Percentiles rank a stretch among this genome's conserved stretches.
These are phyloP conservation scores for Berberis thunbergii DNA, from an alignment of 164 flowering plant genomes.

Conservation along the genomic window DNA sequence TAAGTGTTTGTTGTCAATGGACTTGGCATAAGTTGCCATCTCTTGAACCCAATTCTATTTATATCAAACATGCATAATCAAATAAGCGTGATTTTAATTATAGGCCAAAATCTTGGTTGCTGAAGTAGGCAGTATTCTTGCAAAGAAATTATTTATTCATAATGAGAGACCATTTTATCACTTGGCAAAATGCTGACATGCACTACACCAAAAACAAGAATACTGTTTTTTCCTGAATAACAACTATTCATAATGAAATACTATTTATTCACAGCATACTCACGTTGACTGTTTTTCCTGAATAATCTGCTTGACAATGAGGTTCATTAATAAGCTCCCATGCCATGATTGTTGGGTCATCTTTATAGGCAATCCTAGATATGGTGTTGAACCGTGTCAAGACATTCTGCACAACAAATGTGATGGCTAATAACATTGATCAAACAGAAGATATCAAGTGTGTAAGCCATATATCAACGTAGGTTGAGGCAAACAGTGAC, in stretches of 20 bases:
- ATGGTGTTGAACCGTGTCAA: constrained; percentile 24
- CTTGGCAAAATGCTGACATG: neutral
- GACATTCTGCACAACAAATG: constrained; percentile 15
- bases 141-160: neutral
- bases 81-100: neutral
- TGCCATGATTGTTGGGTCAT: constrained; percentile 27
- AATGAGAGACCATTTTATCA: neutral
- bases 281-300: constrained; percentile 19
- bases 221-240: too few relatives aligned
- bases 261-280: neutral
- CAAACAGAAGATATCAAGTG: too few relatives aligned
- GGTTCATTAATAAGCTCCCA: constrained; percentile 39
- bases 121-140: neutral
- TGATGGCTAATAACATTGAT: too few relatives aligned
- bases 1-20: constrained; percentile 22
- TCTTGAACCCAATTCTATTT: constrained; percentile 23
- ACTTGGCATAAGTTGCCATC: constrained; percentile 24
- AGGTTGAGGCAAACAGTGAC: too few relatives aligned
- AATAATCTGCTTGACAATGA: constrained; percentile 20
- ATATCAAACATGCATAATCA: too few relatives aligned
- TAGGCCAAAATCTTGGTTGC: neutral
- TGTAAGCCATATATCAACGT: too few relatives aligned
- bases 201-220: too few relatives aligned
- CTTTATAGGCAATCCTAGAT: constrained; percentile 16
- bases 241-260: too few relatives aligned